phyloP scores from a whole-genome alignment of 1,139 yeast species.

The Meyerozyma elateridarum region DNA sequence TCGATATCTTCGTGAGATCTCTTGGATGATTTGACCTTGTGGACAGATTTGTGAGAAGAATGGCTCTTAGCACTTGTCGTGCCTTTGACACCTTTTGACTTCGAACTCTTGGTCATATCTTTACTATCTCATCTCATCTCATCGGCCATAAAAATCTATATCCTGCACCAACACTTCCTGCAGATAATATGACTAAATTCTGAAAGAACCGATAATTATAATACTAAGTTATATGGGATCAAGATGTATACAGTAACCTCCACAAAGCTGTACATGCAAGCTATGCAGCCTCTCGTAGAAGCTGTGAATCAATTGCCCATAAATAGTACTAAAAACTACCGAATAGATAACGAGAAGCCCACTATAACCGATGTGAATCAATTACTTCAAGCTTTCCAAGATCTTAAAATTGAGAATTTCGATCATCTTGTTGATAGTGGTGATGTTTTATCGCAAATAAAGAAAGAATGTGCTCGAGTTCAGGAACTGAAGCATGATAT shows the following conservation, averaged over 20 bases:
- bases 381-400: slow-evolving; percentile 25
- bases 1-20: slow-evolving; percentile 16
- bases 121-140: slow-evolving; percentile 20
- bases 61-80: slow-evolving; percentile 8
- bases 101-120: slow-evolving; percentile 12
- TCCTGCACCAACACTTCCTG: slow-evolving; percentile 6
- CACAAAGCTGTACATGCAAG: slow-evolving; percentile 71
- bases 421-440: slow-evolving; percentile 24
- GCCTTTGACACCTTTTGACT: slow-evolving; percentile 9
- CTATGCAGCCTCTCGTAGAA: slow-evolving; percentile 64
- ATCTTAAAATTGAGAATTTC: slow-evolving; percentile 30
- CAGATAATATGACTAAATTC: background rate
- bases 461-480: slow-evolving; percentile 25
- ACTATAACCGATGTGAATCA: slow-evolving; percentile 25
- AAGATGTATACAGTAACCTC: slow-evolving; percentile 49
- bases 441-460: slow-evolving; percentile 18
- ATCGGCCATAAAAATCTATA: slow-evolving; percentile 14
- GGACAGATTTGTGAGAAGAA: slow-evolving; percentile 3
- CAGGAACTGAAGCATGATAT: slow-evolving; percentile 10
- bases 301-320: slow-evolving; percentile 31
- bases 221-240: background rate
- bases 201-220: background rate
- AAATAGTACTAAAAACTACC: slow-evolving; percentile 23
- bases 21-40: slow-evolving; percentile 12
- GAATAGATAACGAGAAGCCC: slow-evolving; percentile 29